Evolutionary conservation across 331 rosid species (phyloP).

Genomic region (Acacia concinna): DNA sequence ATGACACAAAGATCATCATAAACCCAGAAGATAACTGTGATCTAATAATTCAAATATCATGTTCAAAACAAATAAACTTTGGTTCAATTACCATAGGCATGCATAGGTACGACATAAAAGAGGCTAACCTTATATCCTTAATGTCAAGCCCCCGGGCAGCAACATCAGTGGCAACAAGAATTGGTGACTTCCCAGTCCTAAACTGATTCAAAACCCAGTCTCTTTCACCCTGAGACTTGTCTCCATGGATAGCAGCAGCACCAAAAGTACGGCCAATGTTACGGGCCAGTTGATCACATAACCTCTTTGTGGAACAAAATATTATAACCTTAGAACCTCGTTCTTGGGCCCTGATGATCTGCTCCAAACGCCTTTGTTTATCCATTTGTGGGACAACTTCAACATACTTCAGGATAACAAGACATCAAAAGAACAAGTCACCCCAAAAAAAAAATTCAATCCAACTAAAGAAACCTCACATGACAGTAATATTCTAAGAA

Average conservation of each 20-base stretch:
- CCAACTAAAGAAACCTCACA: not conserved
- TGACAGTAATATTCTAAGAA: not conserved
- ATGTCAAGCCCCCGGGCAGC: constrained; percentile 99
- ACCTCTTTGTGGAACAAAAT: constrained; percentile 93
- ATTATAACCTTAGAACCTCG: constrained; percentile 88
- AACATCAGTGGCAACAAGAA: constrained; percentile 96
- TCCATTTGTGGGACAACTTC: constrained; percentile 98
- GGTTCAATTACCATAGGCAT: constrained; percentile 8
- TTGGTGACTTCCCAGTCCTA: constrained; percentile 87
- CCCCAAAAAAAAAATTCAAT: not conserved
- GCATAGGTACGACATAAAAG: constrained; percentile 11
- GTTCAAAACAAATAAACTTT: not conserved
- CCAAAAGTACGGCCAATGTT: constrained; percentile 87
- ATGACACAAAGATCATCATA: not conserved
- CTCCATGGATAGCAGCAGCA: constrained; percentile 98
- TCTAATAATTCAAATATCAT: constrained; percentile 15
- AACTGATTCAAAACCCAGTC: constrained; percentile 95
- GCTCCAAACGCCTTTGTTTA: constrained; percentile 96
- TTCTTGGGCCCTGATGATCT: constrained; percentile 91
- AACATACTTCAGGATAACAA: constrained; percentile 65
- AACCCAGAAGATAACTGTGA: constrained; percentile 14
- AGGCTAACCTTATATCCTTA: constrained; percentile 88
- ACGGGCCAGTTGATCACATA: constrained; percentile 94
- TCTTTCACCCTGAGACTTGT: constrained; percentile 95
- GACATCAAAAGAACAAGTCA: constrained; percentile 4